These are phyloP conservation scores for Aspergillus clavatus DNA, from an alignment of 2,329 filamentous ascomycete genomes.

Conservation along the genomic window DNA sequence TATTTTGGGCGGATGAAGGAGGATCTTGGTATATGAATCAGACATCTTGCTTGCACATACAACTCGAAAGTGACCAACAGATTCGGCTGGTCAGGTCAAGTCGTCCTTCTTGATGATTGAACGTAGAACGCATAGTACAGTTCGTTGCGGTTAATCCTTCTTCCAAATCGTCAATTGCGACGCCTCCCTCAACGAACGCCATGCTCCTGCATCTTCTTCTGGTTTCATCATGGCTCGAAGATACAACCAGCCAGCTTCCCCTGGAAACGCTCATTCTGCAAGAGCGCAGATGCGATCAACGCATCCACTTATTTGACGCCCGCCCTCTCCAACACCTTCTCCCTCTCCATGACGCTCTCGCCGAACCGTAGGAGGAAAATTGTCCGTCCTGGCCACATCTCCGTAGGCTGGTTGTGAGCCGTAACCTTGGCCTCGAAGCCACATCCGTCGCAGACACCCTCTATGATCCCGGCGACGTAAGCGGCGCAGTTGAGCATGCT, in stretches of 20 bases:
- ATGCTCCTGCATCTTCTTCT: no score
- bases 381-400: conserved; percentile 94
- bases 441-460: conserved; percentile 90
- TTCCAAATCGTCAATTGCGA: background rate
- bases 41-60: conserved; percentile 3
- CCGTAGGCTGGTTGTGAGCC: conserved; percentile 69
- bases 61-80: background rate
- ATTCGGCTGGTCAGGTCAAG: background rate
- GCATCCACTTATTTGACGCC: conserved; percentile 40
- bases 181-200: no score
- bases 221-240: no score
- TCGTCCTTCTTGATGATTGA: background rate
- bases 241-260: no score
- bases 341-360: conserved; percentile 83
- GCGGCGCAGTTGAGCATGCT: conserved; percentile 93
- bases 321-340: conserved; percentile 69
- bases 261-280: no score
- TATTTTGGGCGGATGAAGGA: background rate
- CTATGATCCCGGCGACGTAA: conserved; percentile 89
- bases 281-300: no score
- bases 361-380: conserved; percentile 94
- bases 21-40: background rate
- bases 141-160: no score
- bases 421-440: conserved; percentile 85
- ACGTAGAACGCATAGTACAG: no score